phyloP scores from a whole-genome alignment of 441 rosid species.

The Melastoma candidum region DNA sequence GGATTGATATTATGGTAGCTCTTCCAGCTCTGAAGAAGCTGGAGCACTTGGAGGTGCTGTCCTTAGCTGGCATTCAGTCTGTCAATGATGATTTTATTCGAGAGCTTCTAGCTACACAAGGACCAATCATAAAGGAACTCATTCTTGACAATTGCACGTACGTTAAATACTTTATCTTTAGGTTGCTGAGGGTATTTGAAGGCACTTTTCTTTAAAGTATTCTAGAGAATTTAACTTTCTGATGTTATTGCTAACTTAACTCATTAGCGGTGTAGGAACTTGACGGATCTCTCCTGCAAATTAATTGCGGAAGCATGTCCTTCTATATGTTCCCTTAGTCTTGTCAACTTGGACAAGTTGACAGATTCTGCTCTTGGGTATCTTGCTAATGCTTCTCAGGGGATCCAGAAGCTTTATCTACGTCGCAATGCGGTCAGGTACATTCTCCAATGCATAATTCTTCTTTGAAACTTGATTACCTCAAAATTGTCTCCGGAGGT shows the following conservation, averaged over 20 bases:
- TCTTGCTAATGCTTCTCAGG: constrained; percentile 72
- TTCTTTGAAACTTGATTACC: too few species aligned
- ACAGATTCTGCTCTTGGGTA: constrained; percentile 71
- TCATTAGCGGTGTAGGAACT: constrained; percentile 40
- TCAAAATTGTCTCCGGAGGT: too few species aligned
- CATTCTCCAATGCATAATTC: neutral
- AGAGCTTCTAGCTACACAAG: constrained; percentile 32
- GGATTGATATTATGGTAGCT: constrained; percentile 45
- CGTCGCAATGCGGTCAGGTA: constrained; percentile 37
- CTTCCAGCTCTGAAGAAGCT: constrained; percentile 60
- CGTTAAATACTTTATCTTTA: constrained; percentile 18
- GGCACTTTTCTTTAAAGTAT: constrained; percentile 6
- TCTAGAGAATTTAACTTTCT: constrained; percentile 6
- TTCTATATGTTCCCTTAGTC: constrained; percentile 43
- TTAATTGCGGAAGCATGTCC: constrained; percentile 61
- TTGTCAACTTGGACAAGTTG: constrained; percentile 57
- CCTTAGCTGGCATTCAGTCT: constrained; percentile 57
- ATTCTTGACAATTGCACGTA: constrained; percentile 54
- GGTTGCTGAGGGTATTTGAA: neutral
- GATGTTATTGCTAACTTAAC: too few species aligned
- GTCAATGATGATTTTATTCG: constrained; percentile 49
- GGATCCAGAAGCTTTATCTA: constrained; percentile 47
- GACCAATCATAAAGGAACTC: constrained; percentile 62
- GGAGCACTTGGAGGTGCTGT: constrained; percentile 58
- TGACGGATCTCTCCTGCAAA: constrained; percentile 72